Conservation (phyloP, 176 grass and related monocot genomes). For the Typha latifolia region DNA sequence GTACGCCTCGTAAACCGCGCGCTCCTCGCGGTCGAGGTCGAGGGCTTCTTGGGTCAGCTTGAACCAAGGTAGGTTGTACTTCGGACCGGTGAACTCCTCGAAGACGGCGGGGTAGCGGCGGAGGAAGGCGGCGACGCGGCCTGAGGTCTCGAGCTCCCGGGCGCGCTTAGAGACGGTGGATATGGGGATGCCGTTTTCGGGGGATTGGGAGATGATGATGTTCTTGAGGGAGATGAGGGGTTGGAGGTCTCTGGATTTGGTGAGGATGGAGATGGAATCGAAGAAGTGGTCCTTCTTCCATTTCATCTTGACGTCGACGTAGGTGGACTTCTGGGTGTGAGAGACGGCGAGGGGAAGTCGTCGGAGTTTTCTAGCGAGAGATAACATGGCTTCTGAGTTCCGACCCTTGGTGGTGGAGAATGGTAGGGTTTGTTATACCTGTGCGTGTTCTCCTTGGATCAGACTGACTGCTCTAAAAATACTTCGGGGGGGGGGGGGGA, state of each 20-base stretch:
- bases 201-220: constrained; percentile 22
- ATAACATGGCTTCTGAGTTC: too few species aligned
- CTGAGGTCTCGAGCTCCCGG: constrained; percentile 42
- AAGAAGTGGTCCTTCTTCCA: constrained; percentile 73
- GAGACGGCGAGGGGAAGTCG: constrained; percentile 5
- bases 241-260: constrained; percentile 44
- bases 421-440: too few species aligned
- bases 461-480: too few species aligned
- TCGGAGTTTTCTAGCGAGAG: too few species aligned
- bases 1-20: constrained; percentile 27
- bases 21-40: constrained; percentile 40
- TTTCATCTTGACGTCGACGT: constrained; percentile 67
- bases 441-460: too few species aligned
- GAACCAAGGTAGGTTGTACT: constrained; percentile 69
- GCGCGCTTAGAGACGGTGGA: constrained; percentile 59
- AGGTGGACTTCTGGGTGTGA: constrained; percentile 28
- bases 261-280: constrained; percentile 41
- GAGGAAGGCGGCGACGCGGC: constrained; percentile 49
- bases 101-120: constrained; percentile 61
- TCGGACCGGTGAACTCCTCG: constrained; percentile 57
- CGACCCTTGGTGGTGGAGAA: too few species aligned
- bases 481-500: too few species aligned
- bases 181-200: constrained; percentile 32
- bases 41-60: constrained; percentile 36
- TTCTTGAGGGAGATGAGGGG: constrained; percentile 41